Percentiles rank a stretch among this genome's conserved stretches.
phyloP scores from a whole-genome alignment of 2,329 filamentous ascomycete species.

The Cercospora sesami region DNA sequence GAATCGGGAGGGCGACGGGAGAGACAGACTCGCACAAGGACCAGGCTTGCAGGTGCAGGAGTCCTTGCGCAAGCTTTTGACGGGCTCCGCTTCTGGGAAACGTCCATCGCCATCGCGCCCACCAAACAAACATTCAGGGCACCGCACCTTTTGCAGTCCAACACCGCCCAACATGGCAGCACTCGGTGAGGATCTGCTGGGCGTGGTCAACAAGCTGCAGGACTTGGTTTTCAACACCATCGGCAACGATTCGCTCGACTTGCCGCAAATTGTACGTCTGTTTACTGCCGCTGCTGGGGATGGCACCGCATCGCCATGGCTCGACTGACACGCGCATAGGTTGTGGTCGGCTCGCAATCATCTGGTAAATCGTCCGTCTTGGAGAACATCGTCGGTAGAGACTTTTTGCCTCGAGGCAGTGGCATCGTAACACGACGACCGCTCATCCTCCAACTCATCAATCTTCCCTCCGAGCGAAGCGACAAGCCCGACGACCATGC shows the following conservation, averaged over 20 bases:
- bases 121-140: slow-evolving; percentile 7
- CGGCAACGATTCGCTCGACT: slow-evolving; percentile 94
- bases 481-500: slow-evolving; percentile 68
- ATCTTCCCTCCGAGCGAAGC: slow-evolving; percentile 73
- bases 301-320: not conserved
- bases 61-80: slow-evolving; percentile 8
- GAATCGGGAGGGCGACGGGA: not conserved
- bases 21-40: slow-evolving; percentile 5
- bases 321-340: slow-evolving; percentile 55
- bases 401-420: slow-evolving; percentile 93
- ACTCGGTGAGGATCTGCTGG: slow-evolving; percentile 91
- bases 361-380: slow-evolving; percentile 98
- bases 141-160: slow-evolving; percentile 5
- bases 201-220: slow-evolving; percentile 96
- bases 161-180: slow-evolving; percentile 67
- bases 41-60: not conserved
- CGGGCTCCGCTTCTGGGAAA: slow-evolving; percentile 2
- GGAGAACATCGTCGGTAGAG: slow-evolving; percentile 96
- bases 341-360: slow-evolving; percentile 97
- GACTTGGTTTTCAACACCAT: slow-evolving; percentile 99
- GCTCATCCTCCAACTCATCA: slow-evolving; percentile 96
- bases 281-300: slow-evolving; percentile 18
- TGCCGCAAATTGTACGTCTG: slow-evolving; percentile 88
- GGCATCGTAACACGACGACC: slow-evolving; percentile 94
- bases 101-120: slow-evolving; percentile 6